Percentiles rank a stretch among this genome's conserved stretches.
Conservation (phyloP, 2,329 filamentous ascomycete species). For the Colletotrichum echinochloae region DNA sequence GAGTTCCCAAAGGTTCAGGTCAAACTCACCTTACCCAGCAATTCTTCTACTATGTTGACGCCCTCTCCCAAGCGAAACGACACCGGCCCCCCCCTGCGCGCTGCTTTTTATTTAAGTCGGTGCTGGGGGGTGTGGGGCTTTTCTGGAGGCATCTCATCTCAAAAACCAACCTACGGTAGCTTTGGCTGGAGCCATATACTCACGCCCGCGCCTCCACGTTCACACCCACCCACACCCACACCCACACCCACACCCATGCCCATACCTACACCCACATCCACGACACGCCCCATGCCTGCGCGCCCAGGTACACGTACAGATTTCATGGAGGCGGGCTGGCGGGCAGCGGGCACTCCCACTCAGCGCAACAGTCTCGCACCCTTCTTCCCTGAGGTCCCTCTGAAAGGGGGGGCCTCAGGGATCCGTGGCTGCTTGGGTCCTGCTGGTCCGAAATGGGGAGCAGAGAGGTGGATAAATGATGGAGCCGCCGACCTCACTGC, state of each 20-base stretch:
- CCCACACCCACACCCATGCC: conserved; percentile 7
- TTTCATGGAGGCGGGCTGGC: conserved; percentile 33
- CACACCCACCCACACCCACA: background rate
- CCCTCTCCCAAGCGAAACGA: conserved; percentile 35
- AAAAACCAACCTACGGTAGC: conserved; percentile 18
- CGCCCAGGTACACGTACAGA: conserved; percentile 28
- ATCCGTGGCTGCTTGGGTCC: conserved; percentile 22
- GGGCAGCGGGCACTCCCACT: conserved; percentile 34
- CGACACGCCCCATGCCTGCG: background rate
- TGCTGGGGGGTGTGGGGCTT: conserved; percentile 22
- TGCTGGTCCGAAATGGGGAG: conserved; percentile 33
- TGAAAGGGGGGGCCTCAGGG: background rate
- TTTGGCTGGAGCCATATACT: conserved; percentile 14
- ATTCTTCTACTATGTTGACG: conserved; percentile 13
- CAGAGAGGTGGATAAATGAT: conserved; percentile 25
- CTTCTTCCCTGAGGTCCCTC: background rate
- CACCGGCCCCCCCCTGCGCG: conserved; percentile 26
- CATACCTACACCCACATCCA: conserved; percentile 5
- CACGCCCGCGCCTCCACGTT: conserved; percentile 1
- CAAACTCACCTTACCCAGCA: conserved; percentile 59
- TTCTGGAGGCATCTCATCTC: conserved; percentile 27
- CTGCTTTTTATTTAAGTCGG: conserved; percentile 33
- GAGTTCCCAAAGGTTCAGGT: conserved; percentile 38
- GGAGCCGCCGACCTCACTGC: conserved; percentile 30
- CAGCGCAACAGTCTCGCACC: conserved; percentile 25